phyloP scores from a whole-genome alignment of 768 basidiomycete genomes.

The Kwoniella sp. region DNA sequence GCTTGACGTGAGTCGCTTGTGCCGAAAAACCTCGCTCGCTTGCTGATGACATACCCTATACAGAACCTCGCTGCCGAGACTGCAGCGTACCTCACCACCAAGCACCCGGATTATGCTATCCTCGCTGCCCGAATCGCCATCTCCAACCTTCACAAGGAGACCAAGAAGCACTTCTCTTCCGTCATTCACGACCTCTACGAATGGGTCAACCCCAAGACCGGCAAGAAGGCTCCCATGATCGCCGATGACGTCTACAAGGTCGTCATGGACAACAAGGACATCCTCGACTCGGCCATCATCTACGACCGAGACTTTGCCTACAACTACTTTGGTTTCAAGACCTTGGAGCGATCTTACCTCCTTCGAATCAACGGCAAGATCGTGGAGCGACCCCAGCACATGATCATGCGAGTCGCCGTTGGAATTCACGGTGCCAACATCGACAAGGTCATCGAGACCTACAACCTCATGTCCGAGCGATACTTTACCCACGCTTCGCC shows the following conservation, averaged over 20 bases:
- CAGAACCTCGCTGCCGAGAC: conserved; percentile 97
- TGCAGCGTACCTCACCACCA: conserved; percentile 93
- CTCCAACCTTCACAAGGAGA: conserved; percentile 98
- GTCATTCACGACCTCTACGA: conserved; percentile 86
- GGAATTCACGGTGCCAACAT: conserved; percentile 90
- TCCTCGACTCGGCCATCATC: conserved; percentile 88
- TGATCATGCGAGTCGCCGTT: conserved; percentile 99
- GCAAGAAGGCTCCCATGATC: conserved; percentile 80
- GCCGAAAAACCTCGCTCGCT: too few relatives aligned
- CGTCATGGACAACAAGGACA: conserved; percentile 73
- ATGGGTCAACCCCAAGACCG: conserved; percentile 97
- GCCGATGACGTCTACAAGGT: conserved; percentile 77
- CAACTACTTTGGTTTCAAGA: conserved; percentile 99
- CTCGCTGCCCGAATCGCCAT: conserved; percentile 98
- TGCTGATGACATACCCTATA: background rate
- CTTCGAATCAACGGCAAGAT: conserved; percentile 89
- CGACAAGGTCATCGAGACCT: conserved; percentile 80
- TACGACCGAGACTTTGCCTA: conserved; percentile 98
- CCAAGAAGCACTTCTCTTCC: conserved; percentile 90
- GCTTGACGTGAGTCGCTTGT: conserved; percentile 76
- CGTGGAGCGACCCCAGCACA: conserved; percentile 95
- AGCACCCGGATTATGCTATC: conserved; percentile 95
- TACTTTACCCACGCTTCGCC: conserved; percentile 99
- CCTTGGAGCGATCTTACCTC: conserved; percentile 94
- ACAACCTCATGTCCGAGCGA: conserved; percentile 91